Conservation (phyloP, 352 stramenopile genomes). For the Globisporangium canariense region DNA sequence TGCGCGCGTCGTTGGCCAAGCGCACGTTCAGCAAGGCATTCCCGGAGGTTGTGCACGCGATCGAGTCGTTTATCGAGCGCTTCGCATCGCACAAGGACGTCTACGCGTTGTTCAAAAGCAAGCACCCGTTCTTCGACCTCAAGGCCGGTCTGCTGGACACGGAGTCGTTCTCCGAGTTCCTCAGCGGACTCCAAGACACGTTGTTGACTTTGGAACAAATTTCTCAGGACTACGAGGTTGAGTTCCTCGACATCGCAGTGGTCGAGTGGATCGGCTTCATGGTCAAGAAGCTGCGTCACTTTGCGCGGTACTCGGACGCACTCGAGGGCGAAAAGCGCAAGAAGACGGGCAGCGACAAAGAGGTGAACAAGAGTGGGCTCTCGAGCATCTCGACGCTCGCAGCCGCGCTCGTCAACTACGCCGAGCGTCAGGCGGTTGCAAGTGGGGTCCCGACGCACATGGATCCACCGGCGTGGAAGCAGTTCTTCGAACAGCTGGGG, state of each 20-base stretch:
- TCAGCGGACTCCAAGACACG: slow-evolving; percentile 47
- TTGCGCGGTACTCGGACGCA: slow-evolving; percentile 68
- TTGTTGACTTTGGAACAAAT: slow-evolving; percentile 51
- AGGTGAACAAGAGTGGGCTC: slow-evolving; percentile 66
- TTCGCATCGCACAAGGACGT: slow-evolving; percentile 33
- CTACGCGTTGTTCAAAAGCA: slow-evolving; percentile 40
- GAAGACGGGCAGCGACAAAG: slow-evolving; percentile 72
- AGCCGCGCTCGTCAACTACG: slow-evolving; percentile 59
- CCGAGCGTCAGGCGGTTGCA: slow-evolving; percentile 49
- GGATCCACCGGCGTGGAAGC: slow-evolving; percentile 44
- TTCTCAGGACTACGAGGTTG: slow-evolving; percentile 43
- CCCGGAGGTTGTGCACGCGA: slow-evolving; percentile 39
- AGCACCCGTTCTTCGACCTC: slow-evolving; percentile 45
- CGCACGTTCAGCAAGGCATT: slow-evolving; percentile 49
- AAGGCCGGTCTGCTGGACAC: slow-evolving; percentile 22
- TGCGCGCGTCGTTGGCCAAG: slow-evolving; percentile 54
- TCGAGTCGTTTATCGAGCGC: slow-evolving; percentile 54
- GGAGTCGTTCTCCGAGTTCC: slow-evolving; percentile 61
- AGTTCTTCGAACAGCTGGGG: slow-evolving; percentile 55
- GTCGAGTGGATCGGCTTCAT: slow-evolving; percentile 56
- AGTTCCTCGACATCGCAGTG: slow-evolving; percentile 32
- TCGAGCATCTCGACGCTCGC: slow-evolving; percentile 79
- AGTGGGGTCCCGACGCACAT: slow-evolving; percentile 34
- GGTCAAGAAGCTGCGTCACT: slow-evolving; percentile 74
- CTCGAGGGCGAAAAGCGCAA: slow-evolving; percentile 73